Evolutionary conservation across 441 rosid species (phyloP).

Genomic region (Geranium incanum): DNA sequence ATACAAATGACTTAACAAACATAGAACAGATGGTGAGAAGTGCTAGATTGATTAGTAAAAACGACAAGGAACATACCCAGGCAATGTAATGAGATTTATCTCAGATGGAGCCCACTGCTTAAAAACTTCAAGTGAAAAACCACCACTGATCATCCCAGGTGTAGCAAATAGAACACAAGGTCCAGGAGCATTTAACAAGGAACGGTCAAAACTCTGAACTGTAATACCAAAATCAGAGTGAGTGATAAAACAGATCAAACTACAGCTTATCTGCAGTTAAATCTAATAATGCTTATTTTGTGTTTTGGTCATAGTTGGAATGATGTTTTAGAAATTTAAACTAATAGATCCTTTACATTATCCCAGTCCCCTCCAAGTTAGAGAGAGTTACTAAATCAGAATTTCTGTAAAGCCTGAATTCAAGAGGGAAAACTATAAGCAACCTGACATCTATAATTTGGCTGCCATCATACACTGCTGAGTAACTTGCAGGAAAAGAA

Average conservation of each 20-base stretch:
- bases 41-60: not conserved
- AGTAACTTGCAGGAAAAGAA: not conserved
- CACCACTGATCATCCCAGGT: constrained; percentile 95
- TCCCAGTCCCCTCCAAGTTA: too few relatives aligned
- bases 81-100: constrained; percentile 67
- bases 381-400: too few relatives aligned
- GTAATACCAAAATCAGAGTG: constrained; percentile 27
- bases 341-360: not conserved
- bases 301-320: not conserved
- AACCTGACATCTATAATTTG: not conserved
- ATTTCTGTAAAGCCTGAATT: too few relatives aligned
- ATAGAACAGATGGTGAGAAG: not conserved
- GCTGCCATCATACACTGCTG: too few relatives aligned
- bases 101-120: constrained; percentile 93
- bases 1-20: constrained; percentile 1
- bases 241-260: not conserved
- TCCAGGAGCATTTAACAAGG: constrained; percentile 72
- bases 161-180: constrained; percentile 98
- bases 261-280: not conserved
- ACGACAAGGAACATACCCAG: constrained; percentile 49
- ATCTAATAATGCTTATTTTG: not conserved
- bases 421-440: not conserved
- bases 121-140: constrained; percentile 90
- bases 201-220: constrained; percentile 74
- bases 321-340: not conserved